Base-by-base conservation (phyloP, 306 rosid genomes). In the Rosa persica region DNA sequence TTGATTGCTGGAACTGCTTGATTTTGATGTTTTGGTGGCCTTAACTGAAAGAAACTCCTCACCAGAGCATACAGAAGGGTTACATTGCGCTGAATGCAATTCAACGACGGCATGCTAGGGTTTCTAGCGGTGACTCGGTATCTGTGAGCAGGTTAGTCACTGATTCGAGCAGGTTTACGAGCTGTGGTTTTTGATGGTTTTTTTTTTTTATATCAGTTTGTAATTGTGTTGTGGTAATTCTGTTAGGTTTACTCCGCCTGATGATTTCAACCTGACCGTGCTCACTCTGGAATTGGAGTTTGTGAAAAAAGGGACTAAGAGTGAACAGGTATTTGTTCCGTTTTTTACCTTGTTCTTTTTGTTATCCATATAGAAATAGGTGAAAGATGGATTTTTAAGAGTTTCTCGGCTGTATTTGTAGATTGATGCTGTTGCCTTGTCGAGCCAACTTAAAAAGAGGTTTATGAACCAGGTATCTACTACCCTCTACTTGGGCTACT, bases 201-300 rank as follows among this genome's bases (percentile, higher is more conserved):
- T 77, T 57, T 1, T 23, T 49, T 49, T 30, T 77, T 57, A 5
- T 23, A 30, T 27, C 36, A 13, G 20, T 12, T 10, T 69, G 40
- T 27, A 2, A 30, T 78, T 82, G 27, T 13, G 12, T 60, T 44
- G 6, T 61, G 70, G 30, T 27, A 9, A 74, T 80, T 82, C 46
- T 47, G 72, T 83, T 79, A 96, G 99, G 76, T 96, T 96, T 72
- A 82, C 85, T 60, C 97, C 93, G 2, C 99, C 98, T 23, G 97
- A 90, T 11, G 73, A 88, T 67, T 96, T 93, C 83, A 74, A 85
- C 78, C 85, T 96, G 76, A 97, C 99, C 6, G 10, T 90, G 88
- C 84, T 96, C n/a, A 85, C 86, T 16, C 82, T 96, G 62, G 99
- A 96, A 30, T 84, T 96, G 90, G 99, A 96, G 82, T 93, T 96